Evolutionary conservation across 2,329 filamentous ascomycete genomes (phyloP), one percentile per base, ranked within the genome.

Genomic region (Cercospora sp.): DNA sequence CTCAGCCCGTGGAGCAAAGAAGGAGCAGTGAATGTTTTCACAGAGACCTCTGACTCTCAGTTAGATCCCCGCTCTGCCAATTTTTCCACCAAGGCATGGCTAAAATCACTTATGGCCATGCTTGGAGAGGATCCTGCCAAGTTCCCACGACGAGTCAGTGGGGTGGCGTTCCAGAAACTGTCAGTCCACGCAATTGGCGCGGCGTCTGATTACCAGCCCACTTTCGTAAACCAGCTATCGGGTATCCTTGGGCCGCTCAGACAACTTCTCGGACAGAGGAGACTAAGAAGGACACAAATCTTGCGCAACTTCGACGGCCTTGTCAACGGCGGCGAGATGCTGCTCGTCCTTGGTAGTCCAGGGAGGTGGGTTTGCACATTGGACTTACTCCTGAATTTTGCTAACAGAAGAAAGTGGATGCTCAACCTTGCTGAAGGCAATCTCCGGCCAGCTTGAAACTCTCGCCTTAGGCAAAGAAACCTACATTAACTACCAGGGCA

Each of bases 401-500:
- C 45, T 51, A 18, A 51, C 45, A 51, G 45, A 51, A 51, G 45
- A 18, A 9, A 51, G 45, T 51, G 48, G 48, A 53, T 53, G 48
- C 48, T 53, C 48, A 26, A 53, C 48, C 18, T 53, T 53, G 18
- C 12, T 53, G 18, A 53, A 53, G 48, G 18, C 48, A 12, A 53
- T 53, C 18, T 10, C 48, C 16, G 48, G 48, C 18, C 18, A 53
- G 13, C n/a, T 26, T n/a, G n/a, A 23, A 26, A 26, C 18, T n/a
- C 18, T 53, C 48, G 18, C 26, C 2, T 3, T 53, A 23, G n/a
- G 18, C 18, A 53, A 23, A 53, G 48, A 53, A 26, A 26, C 48
- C 48, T 23, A 74, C 0, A 82, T 91, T 20, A 85, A 89, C 74
- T 91, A 91, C 77, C 85, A 90, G 63, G 89, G 89, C 20, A 85